These are phyloP conservation scores for Lavandula angustifolia DNA, from an alignment of 257 asterid species.

Conservation along the genomic window DNA sequence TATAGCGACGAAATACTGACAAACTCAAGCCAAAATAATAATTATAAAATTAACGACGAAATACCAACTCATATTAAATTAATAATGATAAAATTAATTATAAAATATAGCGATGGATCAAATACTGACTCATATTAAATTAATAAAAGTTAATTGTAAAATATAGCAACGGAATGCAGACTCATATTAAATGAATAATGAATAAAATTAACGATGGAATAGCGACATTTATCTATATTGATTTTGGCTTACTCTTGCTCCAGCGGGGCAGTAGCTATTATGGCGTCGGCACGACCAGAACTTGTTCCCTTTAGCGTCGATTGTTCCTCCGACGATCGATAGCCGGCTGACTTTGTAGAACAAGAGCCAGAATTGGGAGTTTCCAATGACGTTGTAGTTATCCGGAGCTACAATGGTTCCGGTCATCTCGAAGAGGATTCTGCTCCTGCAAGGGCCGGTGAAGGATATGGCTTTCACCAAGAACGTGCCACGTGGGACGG, in stretches of 20 bases:
- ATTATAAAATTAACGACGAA: no score
- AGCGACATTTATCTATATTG: not conserved
- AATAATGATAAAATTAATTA: no score
- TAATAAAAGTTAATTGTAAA: no score
- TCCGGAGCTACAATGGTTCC: slow-evolving; percentile 70
- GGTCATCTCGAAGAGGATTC: slow-evolving; percentile 47
- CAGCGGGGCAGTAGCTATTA: slow-evolving; percentile 49
- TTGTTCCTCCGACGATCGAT: slow-evolving; percentile 55
- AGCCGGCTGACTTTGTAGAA: slow-evolving; percentile 61
- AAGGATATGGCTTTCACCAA: slow-evolving; percentile 46
- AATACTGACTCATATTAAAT: no score
- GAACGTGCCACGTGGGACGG: slow-evolving; percentile 60
- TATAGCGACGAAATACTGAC: no score
- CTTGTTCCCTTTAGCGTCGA: slow-evolving; percentile 64
- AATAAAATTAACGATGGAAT: no score
- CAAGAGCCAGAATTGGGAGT: slow-evolving; percentile 60
- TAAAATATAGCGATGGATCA: no score
- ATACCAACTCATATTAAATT: no score
- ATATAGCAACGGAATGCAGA: no score
- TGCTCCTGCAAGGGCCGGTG: slow-evolving; percentile 62
- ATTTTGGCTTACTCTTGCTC: slow-evolving; percentile 57
- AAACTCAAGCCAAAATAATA: no score
- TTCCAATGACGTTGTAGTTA: slow-evolving; percentile 45
- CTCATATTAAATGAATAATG: no score
- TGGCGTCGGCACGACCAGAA: slow-evolving; percentile 59